Evolutionary conservation across 805 yeast genomes (phyloP).

Genomic region (Suhomyces sp.): DNA sequence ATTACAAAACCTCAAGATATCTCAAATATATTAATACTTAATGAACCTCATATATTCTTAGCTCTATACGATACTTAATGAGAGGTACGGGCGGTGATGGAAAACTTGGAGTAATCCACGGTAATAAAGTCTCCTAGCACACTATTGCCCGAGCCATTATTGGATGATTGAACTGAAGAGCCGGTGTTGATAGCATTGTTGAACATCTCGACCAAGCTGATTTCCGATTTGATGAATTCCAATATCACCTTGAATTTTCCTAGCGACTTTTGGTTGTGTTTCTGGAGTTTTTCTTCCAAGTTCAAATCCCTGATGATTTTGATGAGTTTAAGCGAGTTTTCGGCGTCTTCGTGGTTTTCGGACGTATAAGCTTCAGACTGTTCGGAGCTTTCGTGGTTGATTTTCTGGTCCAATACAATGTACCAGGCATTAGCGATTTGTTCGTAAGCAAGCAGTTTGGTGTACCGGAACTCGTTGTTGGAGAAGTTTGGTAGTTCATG

Average conservation of each 20-base stretch:
- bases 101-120: slow-evolving; percentile 42
- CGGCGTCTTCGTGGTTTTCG: slow-evolving; percentile 7
- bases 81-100: slow-evolving; percentile 34
- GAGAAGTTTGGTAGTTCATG: slow-evolving; percentile 66
- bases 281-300: slow-evolving; percentile 40
- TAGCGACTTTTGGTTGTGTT: slow-evolving; percentile 42
- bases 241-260: slow-evolving; percentile 44
- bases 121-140: slow-evolving; percentile 38
- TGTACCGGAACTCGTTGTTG: slow-evolving; percentile 53
- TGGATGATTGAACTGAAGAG: slow-evolving; percentile 9
- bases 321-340: slow-evolving; percentile 21
- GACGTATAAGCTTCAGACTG: slow-evolving; percentile 5
- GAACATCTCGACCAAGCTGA: slow-evolving; percentile 28
- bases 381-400: slow-evolving; percentile 14
- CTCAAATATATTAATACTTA: too few species aligned
- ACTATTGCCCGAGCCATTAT: slow-evolving; percentile 7
- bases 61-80: slow-evolving; percentile 8
- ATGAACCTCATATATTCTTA: too few species aligned
- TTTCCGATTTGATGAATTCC: slow-evolving; percentile 42
- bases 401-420: slow-evolving; percentile 33
- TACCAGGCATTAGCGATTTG: slow-evolving; percentile 61
- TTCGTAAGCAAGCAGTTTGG: slow-evolving; percentile 53
- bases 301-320: slow-evolving; percentile 33
- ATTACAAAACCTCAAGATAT: too few species aligned
- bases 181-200: slow-evolving; percentile 14